phyloP scores from a whole-genome alignment of 2,329 filamentous ascomycete genomes.

The Hypoxylon sp. region DNA sequence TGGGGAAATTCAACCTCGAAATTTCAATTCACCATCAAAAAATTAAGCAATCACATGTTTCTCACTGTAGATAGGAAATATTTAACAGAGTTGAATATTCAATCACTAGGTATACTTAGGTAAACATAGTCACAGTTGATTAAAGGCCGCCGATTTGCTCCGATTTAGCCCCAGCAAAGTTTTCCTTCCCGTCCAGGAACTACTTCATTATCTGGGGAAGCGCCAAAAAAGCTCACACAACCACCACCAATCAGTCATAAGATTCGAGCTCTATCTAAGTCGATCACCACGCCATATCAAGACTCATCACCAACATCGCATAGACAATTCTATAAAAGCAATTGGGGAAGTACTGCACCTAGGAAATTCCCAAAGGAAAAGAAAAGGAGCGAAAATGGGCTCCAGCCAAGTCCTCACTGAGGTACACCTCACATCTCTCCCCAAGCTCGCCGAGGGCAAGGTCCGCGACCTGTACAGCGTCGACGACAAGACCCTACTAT shows the following conservation, averaged over 20 bases:
- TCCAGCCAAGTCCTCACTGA: slow-evolving; percentile 46
- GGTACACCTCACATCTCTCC: slow-evolving; percentile 53
- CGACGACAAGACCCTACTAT: slow-evolving; percentile 79
- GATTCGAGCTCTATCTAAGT: background rate
- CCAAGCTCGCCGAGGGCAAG: slow-evolving; percentile 66
- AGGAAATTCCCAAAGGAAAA: slow-evolving; percentile 18
- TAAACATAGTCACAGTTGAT: slow-evolving; percentile 10
- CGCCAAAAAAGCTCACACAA: slow-evolving; percentile 33
- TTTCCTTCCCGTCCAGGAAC: slow-evolving; percentile 24
- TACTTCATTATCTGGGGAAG: slow-evolving; percentile 21
- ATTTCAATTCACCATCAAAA: background rate
- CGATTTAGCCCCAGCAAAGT: slow-evolving; percentile 34
- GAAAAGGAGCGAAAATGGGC: slow-evolving; percentile 39
- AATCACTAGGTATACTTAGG: background rate
- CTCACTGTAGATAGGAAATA: background rate
- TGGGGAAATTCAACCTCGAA: slow-evolving; percentile 2
- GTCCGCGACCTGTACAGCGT: slow-evolving; percentile 86
- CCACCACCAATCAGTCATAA: slow-evolving; percentile 7
- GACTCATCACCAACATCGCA: slow-evolving; percentile 7
- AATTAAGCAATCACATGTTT: background rate
- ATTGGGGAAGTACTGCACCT: background rate
- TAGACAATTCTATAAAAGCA: background rate
- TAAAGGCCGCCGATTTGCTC: slow-evolving; percentile 39
- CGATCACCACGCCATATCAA: slow-evolving; percentile 12
- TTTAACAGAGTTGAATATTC: slow-evolving; percentile 1